Evolutionary conservation across 2,329 filamentous ascomycete genomes (phyloP).

Genomic region (Iodosphaeria phyllophila): DNA sequence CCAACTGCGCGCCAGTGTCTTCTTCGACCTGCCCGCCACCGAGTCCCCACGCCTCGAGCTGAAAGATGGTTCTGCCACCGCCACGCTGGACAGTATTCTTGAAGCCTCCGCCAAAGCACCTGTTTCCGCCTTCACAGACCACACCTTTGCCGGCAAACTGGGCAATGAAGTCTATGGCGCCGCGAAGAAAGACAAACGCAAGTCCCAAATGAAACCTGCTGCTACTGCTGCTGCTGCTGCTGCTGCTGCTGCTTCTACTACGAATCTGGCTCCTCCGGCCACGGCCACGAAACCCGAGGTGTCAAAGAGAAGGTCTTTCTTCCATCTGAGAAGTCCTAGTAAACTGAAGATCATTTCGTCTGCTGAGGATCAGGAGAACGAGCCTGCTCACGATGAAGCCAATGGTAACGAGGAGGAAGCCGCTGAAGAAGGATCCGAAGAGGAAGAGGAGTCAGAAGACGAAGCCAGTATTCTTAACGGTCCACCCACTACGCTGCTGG

Average conservation of each 20-base stretch:
- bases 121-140: conserved; percentile 80
- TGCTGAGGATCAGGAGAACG: conserved; percentile 2
- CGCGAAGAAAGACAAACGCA: conserved; percentile 35
- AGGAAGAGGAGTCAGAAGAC: conserved; percentile 25
- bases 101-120: conserved; percentile 78
- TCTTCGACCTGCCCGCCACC: conserved; percentile 58
- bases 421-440: conserved; percentile 22
- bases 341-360: conserved; percentile 10
- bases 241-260: too few species aligned
- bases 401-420: conserved; percentile 18
- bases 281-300: conserved; percentile 7
- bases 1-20: conserved; percentile 76
- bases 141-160: conserved; percentile 60
- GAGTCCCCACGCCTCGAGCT: conserved; percentile 30
- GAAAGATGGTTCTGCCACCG: conserved; percentile 67
- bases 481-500: conserved; percentile 74
- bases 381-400: conserved; percentile 12
- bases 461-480: conserved; percentile 40
- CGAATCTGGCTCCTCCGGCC: too few species aligned
- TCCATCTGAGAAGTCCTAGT: conserved; percentile 25
- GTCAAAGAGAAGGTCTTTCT: conserved; percentile 30
- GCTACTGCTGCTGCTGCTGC: conserved; percentile 9
- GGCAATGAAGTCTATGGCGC: conserved; percentile 58
- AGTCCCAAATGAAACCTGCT: conserved; percentile 13
- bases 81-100: conserved; percentile 77